Evolutionary conservation across 2,329 filamentous ascomycete species (phyloP), one percentile per base, ranked within the genome.

Genomic region (Clarireedia hainanense): DNA sequence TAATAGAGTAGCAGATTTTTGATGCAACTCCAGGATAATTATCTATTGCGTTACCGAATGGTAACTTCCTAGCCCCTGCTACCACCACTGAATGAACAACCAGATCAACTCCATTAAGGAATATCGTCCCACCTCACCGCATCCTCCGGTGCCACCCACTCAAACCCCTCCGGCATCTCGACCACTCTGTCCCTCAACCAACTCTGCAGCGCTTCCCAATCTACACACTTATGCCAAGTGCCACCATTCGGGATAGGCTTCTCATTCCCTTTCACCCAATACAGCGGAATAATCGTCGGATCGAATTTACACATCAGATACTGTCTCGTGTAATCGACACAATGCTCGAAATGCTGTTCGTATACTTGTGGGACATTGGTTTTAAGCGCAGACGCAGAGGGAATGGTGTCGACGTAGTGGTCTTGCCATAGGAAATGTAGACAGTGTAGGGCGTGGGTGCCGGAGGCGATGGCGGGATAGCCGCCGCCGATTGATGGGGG

Each of bases 361-460:
- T 58, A 37, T 12, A 49, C 36, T n/a, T 49, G 26, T 3, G 47
- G 27, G 5, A 14, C 10, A 14, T 36, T 20, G 14, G 27, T 17
- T 24, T 49, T 49, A 27, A 9, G 30, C 20, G 12, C 7, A 12
- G 34, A 42, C 26, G 49, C 37, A 15, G 46, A 43, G n/a, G 45
- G 49, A 14, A 57, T 30, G 17, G 23, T 12, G 4, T 20, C n/a
- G 6, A 20, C 30, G 14, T 57, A 45, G 39, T 57, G 49, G n/a
- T 57, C 55, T n/a, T 49, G 49, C 55, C 50, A 57, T 34, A 57
- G 39, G n/a, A 34, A 57, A 34, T 47, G 37, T 5, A 57, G 37
- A 39, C 55, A 57, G 42, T 57, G 55, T 5, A 55, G 34, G 20
- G 23, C 34, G n/a, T 55, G 53, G 10, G 53, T 50, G 15, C 53